Evolutionary conservation across 2,329 filamentous ascomycete species (phyloP).

Genomic region (Drechslerella coelobrocha): DNA sequence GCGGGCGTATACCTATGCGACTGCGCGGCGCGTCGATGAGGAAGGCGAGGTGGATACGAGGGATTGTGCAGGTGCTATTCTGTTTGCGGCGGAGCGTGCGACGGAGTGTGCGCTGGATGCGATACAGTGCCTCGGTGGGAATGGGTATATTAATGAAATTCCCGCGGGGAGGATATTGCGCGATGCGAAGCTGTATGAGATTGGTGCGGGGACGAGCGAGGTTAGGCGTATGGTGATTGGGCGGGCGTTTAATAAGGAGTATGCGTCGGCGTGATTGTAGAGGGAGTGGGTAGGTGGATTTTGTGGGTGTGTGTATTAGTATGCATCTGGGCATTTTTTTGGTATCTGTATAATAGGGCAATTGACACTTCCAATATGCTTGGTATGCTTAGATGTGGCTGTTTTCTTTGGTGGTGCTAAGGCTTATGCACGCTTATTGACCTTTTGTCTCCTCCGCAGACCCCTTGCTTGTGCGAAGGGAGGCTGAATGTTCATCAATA

Average conservation of each 20-base stretch:
- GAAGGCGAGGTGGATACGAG: conserved; percentile 79
- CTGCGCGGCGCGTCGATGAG: conserved; percentile 81
- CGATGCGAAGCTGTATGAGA: conserved; percentile 86
- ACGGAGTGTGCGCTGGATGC: conserved; percentile 86
- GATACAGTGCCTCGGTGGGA: conserved; percentile 90
- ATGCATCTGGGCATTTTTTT: too few species aligned
- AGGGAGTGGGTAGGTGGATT: conserved; percentile 13
- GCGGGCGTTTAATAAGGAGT: conserved; percentile 87
- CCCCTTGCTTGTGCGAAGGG: too few species aligned
- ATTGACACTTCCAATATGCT: too few species aligned
- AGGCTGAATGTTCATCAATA: too few species aligned
- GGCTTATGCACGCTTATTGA: too few species aligned
- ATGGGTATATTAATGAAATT: conserved; percentile 96
- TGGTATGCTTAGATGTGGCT: too few species aligned
- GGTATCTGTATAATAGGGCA: conserved; percentile 37
- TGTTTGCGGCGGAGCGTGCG: conserved; percentile 90
- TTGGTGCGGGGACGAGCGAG: conserved; percentile 94
- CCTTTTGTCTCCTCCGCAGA: too few species aligned
- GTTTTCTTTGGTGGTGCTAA: too few species aligned
- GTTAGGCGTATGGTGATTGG: conserved; percentile 94
- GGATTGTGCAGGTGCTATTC: conserved; percentile 91
- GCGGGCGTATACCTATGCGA: conserved; percentile 84
- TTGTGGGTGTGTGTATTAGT: not conserved
- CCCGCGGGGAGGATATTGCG: conserved; percentile 83
- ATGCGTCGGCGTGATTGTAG: conserved; percentile 57